Conservation (phyloP, 2,329 filamentous ascomycete species). For the Cladosporium sp. region DNA sequence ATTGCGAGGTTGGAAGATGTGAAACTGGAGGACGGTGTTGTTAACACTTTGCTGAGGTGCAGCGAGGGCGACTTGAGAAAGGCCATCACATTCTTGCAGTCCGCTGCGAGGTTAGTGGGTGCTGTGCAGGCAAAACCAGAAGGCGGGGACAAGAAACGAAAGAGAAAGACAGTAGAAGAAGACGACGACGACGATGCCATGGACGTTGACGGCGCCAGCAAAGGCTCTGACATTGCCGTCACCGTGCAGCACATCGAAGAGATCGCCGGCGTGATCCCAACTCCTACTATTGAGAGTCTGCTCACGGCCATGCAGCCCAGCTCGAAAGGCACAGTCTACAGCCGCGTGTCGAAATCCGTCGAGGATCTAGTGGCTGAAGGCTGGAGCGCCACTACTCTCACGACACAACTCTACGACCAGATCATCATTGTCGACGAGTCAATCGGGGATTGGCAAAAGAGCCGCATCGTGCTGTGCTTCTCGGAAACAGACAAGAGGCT, state of each 20-base stretch:
- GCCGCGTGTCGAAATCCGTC: conserved; percentile 73
- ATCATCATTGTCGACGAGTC: conserved; percentile 77
- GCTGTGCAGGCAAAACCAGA: conserved; percentile 45
- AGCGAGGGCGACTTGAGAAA: conserved; percentile 94
- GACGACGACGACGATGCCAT: conserved; percentile 63
- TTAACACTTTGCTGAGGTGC: conserved; percentile 81
- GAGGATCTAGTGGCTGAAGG: conserved; percentile 93
- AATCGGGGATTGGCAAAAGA: conserved; percentile 83
- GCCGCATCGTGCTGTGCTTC: conserved; percentile 83
- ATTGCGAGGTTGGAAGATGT: conserved; percentile 83
- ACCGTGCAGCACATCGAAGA: conserved; percentile 84
- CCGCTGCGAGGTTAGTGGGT: conserved; percentile 83
- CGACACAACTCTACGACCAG: conserved; percentile 80
- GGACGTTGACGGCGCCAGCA: conserved; percentile 42
- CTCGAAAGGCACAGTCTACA: conserved; percentile 65
- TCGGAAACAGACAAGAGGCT: conserved; percentile 93
- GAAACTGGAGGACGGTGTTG: conserved; percentile 70
- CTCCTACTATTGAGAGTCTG: conserved; percentile 68
- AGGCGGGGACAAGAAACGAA: conserved; percentile 38
- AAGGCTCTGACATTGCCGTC: conserved; percentile 46
- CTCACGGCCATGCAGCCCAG: conserved; percentile 74
- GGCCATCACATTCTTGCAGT: conserved; percentile 94
- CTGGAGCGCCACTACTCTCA: conserved; percentile 90
- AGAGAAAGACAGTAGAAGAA: conserved; percentile 54
- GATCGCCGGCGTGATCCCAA: conserved; percentile 92